Conservation (phyloP, 352 stramenopile genomes). For the Globisporangium polare region DNA sequence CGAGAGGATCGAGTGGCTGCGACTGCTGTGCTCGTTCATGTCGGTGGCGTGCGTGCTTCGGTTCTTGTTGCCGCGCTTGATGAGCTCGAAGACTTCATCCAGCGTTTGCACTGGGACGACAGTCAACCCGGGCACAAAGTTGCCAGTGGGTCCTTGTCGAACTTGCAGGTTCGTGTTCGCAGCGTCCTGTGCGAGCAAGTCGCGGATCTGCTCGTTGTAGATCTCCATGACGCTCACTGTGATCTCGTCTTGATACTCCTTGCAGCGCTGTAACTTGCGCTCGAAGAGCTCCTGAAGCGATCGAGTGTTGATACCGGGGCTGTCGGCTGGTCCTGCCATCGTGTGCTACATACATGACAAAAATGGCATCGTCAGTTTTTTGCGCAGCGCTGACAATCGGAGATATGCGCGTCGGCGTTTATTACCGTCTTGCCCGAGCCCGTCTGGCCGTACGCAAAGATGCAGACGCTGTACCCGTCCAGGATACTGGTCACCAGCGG, state of each 20-base stretch:
- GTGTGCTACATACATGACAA: too few relatives aligned
- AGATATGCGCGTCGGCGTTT: too few relatives aligned
- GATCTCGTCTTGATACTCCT: constrained; percentile 84
- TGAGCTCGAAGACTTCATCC: constrained; percentile 82
- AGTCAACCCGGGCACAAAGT: constrained; percentile 81
- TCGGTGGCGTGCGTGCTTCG: constrained; percentile 81
- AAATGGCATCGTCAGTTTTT: too few relatives aligned
- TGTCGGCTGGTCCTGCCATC: constrained; percentile 69
- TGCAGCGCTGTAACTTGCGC: constrained; percentile 53
- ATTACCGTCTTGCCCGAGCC: constrained; percentile 87
- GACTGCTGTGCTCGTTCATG: constrained; percentile 90
- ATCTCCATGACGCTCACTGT: constrained; percentile 95
- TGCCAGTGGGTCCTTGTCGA: constrained; percentile 74
- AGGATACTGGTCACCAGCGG: constrained; percentile 82
- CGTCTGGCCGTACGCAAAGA: constrained; percentile 89
- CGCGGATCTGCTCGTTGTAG: constrained; percentile 95
- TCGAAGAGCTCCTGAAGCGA: constrained; percentile 83
- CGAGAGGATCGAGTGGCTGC: constrained; percentile 85
- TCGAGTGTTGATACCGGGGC: constrained; percentile 79
- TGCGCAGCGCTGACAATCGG: too few relatives aligned
- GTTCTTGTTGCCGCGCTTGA: constrained; percentile 85
- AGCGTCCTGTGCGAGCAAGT: constrained; percentile 88
- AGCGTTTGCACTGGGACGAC: constrained; percentile 68
- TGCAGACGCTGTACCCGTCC: constrained; percentile 88
- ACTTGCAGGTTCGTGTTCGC: constrained; percentile 81